These are phyloP conservation scores for Fomitopsis pinicola DNA, from an alignment of 1,284 basidiomycete species.

Conservation along the genomic window DNA sequence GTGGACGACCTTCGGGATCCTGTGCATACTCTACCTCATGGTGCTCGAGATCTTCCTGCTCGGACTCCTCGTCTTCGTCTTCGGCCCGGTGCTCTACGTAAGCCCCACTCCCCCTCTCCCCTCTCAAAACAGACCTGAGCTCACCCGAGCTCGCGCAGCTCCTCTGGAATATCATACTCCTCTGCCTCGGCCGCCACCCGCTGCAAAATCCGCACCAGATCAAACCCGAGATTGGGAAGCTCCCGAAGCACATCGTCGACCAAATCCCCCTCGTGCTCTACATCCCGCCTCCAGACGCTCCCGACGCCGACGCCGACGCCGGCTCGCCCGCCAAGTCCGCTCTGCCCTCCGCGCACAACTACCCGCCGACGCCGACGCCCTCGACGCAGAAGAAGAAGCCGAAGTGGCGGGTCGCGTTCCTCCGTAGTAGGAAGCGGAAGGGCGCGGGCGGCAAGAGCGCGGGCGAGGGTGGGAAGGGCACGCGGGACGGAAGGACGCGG, in stretches of 20 bases:
- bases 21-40: constrained; percentile 76
- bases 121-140: background rate
- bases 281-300: constrained; percentile 60
- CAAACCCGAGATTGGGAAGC: constrained; percentile 71
- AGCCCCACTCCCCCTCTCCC: constrained; percentile 23
- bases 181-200: constrained; percentile 74
- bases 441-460: constrained; percentile 11
- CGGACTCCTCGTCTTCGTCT: constrained; percentile 68
- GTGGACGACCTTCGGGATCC: constrained; percentile 76
- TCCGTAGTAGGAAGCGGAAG: constrained; percentile 22
- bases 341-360: constrained; percentile 44
- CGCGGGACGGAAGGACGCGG: constrained; percentile 23
- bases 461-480: constrained; percentile 9
- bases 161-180: constrained; percentile 68
- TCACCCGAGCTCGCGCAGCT: constrained; percentile 38
- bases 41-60: constrained; percentile 69
- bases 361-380: constrained; percentile 47
- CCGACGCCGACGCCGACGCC: constrained; percentile 43
- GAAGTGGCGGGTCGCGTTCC: constrained; percentile 49
- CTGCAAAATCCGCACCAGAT: constrained; percentile 66
- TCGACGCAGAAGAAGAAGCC: constrained; percentile 20
- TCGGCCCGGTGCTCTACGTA: constrained; percentile 74
- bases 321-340: constrained; percentile 28
- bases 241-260: constrained; percentile 65
- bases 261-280: constrained; percentile 78